Evolutionary conservation across 495 filamentous ascomycete species (phyloP), one percentile per base, ranked within the genome.

Genomic region (Neohortaea acidophila): DNA sequence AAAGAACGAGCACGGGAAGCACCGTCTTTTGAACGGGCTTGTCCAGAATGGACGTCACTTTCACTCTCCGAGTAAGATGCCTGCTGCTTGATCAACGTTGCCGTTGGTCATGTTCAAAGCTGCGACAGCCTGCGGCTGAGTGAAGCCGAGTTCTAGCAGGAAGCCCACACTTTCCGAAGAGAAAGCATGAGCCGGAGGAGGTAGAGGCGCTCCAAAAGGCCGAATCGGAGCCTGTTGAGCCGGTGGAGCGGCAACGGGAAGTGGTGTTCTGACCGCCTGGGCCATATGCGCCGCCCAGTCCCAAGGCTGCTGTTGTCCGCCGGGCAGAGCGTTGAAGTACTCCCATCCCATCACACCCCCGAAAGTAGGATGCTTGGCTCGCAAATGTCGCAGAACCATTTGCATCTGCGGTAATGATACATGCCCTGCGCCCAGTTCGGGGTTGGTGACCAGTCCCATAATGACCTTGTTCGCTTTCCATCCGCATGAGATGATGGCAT

Each of bases 81-180:
- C 77, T 36, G 87, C 85, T 14, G 89, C 89, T 38, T 75, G 69
- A 35, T 94, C 79, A 21, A 94, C 68, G 55, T 96, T 81, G 5
- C 89, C 89, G 15, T 73, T 75, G 12, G 83, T 82, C 17, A 77
- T 77, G 48, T 85, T 75, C 43, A 97, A 60, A 1, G 86, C 86
- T 31, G 72, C 72, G 42, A 87, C 67, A 1, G 84, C 87, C 43
- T 83, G 66, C 24, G 80, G 73, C 38, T 76, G 75, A 8, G 70
- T 69, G 54, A 91, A 84, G 0, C 89, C 89, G 26, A 97, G 64
- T 15, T 76, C 72, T 28, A 77, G 72, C 33, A 97, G 67, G 45
- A 77, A 77, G 27, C 77, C 69, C 31, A 87, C 72, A 29, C 69
- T 60, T 45, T 73, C 73, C 20, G 66, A 62, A 4, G 75, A 65